Evolutionary conservation across 495 filamentous ascomycete species (phyloP), one percentile per base, ranked within the genome.

Genomic region (Penicillium pancosmium): DNA sequence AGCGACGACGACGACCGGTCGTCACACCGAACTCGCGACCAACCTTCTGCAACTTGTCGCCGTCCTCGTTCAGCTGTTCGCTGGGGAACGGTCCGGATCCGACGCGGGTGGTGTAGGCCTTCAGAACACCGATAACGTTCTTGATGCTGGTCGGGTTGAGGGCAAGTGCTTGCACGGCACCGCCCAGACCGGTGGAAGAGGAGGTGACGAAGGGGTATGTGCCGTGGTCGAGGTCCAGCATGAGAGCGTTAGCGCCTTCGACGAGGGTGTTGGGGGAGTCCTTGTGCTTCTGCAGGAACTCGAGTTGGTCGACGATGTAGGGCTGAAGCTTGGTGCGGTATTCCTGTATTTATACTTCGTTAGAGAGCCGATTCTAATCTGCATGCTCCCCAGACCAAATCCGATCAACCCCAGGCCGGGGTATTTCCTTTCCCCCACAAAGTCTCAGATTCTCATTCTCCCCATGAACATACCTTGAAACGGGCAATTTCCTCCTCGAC

Each of bases 201-300:
- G 87, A 91, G 25, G 92, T 96, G 55, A 95, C 92, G 64, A 84
- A 93, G 56, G 92, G 92, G 68, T 93, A 95, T 53, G 87, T 92
- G 67, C 90, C 89, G 70, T 84, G 85, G 73, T 90, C 87, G 47
- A 91, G 78, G 72, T 91, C 88, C 35, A 91, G 80, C 84, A 91
- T 89, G 51, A 93, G 76, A n/a, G 91, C 91, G 62, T 96, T 91
- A n/a, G 90, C 88, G 55, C 91, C 91, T 74, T 97, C 92, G 38
- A 96, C 84, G 8, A 96, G 79, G 60, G 92, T 88, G 57, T 82
- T 82, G 52, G 79, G 77, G 18, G 87, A 83, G 63, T 81, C 71
- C 54, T 84, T 77, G 63, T 76, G 73, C 44, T 81, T 69, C 60
- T 78, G 75, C 41, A 78, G 64, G 72, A 80, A 78, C 60, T 70